Evolutionary conservation across 306 rosid species (phyloP).

Genomic region (Corylus heterophylla): DNA sequence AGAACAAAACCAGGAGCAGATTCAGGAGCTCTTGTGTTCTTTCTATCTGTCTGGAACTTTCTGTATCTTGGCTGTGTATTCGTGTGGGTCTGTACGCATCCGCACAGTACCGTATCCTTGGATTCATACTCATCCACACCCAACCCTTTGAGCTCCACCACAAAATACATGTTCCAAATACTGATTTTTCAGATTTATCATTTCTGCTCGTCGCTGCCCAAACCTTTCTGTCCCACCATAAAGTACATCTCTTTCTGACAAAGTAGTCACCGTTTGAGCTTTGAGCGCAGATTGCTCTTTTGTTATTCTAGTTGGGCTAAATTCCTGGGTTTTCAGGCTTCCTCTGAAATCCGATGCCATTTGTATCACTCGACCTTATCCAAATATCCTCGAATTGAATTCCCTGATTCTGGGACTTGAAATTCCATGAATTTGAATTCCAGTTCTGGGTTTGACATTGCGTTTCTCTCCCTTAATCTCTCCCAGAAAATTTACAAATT

Average conservation of each 20-base stretch:
- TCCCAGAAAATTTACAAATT: constrained; percentile 57
- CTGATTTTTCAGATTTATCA: no score
- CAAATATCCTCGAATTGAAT: background rate
- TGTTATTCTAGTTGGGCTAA: background rate
- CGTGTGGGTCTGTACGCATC: background rate
- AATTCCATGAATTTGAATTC: constrained; percentile 52
- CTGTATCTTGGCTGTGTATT: background rate
- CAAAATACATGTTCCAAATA: no score
- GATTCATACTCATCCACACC: background rate
- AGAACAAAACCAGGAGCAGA: background rate
- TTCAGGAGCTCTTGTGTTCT: background rate
- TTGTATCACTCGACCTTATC: background rate
- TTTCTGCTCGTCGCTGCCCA: no score
- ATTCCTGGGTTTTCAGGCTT: background rate
- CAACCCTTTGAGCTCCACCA: no score
- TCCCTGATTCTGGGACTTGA: constrained; percentile 11
- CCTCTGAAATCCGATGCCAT: background rate
- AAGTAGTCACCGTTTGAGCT: background rate
- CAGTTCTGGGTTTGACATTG: constrained; percentile 11
- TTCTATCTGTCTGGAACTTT: background rate
- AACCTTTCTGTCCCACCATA: no score
- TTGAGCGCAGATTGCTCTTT: background rate
- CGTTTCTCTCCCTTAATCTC: constrained; percentile 46
- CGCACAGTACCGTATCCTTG: background rate
- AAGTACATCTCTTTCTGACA: background rate